A percentile compares a stretch with the other conserved stretches of the same genome.
phyloP scores from a whole-genome alignment of 306 rosid genomes.

The Ceratonia siliqua region DNA sequence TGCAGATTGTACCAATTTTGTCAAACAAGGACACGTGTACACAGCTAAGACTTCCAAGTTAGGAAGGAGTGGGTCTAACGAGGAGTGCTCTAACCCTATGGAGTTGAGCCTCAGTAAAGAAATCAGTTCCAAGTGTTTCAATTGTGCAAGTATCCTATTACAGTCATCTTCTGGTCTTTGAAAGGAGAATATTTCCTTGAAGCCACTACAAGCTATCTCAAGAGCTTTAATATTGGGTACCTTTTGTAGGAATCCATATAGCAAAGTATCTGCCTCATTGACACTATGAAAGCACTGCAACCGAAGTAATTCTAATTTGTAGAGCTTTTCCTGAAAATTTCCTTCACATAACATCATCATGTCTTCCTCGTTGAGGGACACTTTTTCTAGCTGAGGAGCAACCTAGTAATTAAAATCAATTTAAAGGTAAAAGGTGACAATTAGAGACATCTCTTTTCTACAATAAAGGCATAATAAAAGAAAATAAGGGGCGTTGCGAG shows the following conservation, averaged over 20 bases:
- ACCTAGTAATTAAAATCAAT: neutral
- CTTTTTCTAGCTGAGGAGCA: neutral
- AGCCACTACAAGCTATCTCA: rapidly evolving
- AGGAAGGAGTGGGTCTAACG: neutral
- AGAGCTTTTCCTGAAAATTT: neutral
- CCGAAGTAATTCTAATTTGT: neutral
- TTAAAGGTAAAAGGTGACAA: neutral
- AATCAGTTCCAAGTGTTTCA: neutral
- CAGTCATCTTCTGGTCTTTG: neutral
- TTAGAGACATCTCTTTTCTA: too few species aligned
- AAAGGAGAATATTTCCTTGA: neutral
- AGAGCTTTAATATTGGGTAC: neutral
- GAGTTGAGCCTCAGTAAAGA: neutral
- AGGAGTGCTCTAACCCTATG: neutral
- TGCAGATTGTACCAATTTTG: neutral
- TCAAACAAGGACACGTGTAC: neutral
- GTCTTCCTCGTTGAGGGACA: neutral
- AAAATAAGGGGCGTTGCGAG: too few species aligned
- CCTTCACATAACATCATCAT: neutral
- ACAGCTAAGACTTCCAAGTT: neutral
- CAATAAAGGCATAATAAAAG: too few species aligned
- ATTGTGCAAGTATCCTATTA: neutral
- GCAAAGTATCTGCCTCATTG: neutral
- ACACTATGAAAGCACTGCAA: rapidly evolving
- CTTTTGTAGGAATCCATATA: neutral